Base-by-base conservation (phyloP, 2,329 filamentous ascomycete genomes). In the Pyricularia sp. region DNA sequence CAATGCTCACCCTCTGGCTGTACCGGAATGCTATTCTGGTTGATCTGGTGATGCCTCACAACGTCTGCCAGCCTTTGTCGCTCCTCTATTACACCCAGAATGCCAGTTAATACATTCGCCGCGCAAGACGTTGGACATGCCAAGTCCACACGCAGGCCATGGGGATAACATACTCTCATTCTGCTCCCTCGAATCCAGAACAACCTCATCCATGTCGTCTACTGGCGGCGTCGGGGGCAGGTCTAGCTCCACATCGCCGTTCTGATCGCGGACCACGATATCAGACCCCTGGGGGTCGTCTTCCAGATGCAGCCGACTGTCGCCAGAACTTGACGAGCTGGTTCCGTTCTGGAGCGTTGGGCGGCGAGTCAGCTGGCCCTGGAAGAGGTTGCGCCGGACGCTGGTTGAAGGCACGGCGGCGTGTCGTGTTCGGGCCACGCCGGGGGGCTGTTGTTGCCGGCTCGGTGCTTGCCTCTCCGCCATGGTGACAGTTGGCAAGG, bases 1-100 rank as follows among this genome's bases (percentile, higher is more conserved):
- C 14, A 11, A n/a, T 11, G 33, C 82, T 74, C 76, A 91, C 90
- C 89, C 79, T 90, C 88, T 66, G 88, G 86, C 71, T 91, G 88
- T 73, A 86, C 87, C 11, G 87, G 83, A 66, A 84, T 79, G 66
- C 81, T 79, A 73, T 82, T 84, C 71, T 84, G 82, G 72, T 84
- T 84, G 69, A 86, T 81, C 72, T 86, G 84, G 75, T 89, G 85
- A 73, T 87, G 85, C 74, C 84, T 87, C 42, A 90, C 84, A 0
- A 85, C 86, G 71, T 90, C 87, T 28, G 85, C 82, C 12, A 90
- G 76, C 67, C 83, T 80, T 74, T 90, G 86, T 68, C 85, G 81
- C 74, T 90, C 88, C 69, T 83, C 86, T 88, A 70, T 33, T 65
- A 66, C 20, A 3, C 12, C 59, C 26, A 20, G 50, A 25, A 55